phyloP scores from a whole-genome alignment of 2,329 filamentous ascomycete species.

The Exserohilum turcica region DNA sequence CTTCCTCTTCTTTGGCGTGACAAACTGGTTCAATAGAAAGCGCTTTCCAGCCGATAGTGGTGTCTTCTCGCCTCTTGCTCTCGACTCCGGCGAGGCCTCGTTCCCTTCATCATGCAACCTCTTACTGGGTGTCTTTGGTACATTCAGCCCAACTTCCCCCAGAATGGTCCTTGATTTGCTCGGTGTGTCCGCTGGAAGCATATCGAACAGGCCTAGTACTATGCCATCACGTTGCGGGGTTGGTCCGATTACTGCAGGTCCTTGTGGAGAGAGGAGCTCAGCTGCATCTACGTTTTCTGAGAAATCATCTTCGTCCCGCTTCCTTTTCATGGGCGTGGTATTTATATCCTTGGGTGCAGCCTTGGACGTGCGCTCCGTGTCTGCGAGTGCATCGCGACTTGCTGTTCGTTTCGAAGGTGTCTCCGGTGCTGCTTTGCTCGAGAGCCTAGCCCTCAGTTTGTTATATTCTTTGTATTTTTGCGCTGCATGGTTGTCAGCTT shows the following conservation, averaged over 20 bases:
- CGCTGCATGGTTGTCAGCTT: slow-evolving; percentile 52
- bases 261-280: slow-evolving; percentile 38
- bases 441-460: slow-evolving; percentile 56
- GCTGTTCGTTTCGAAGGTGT: slow-evolving; percentile 41
- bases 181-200: slow-evolving; percentile 60
- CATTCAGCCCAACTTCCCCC: slow-evolving; percentile 38
- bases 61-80: slow-evolving; percentile 49
- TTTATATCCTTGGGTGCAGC: slow-evolving; percentile 22
- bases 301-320: slow-evolving; percentile 28
- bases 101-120: slow-evolving; percentile 27
- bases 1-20: slow-evolving; percentile 61
- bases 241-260: slow-evolving; percentile 63
- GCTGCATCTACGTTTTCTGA: slow-evolving; percentile 18
- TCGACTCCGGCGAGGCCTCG: slow-evolving; percentile 36
- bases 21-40: slow-evolving; percentile 66
- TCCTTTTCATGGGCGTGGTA: slow-evolving; percentile 41
- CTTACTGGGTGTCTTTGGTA: slow-evolving; percentile 50
- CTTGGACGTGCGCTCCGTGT: slow-evolving; percentile 36
- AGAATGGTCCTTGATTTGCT: slow-evolving; percentile 42
- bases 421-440: slow-evolving; percentile 33
- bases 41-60: slow-evolving; percentile 64
- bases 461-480: slow-evolving; percentile 80
- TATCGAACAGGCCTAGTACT: slow-evolving; percentile 77
- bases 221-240: slow-evolving; percentile 80
- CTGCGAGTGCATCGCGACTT: slow-evolving; percentile 26